phyloP scores from a whole-genome alignment of 1,284 basidiomycete species.

The Tilletia setariae region DNA sequence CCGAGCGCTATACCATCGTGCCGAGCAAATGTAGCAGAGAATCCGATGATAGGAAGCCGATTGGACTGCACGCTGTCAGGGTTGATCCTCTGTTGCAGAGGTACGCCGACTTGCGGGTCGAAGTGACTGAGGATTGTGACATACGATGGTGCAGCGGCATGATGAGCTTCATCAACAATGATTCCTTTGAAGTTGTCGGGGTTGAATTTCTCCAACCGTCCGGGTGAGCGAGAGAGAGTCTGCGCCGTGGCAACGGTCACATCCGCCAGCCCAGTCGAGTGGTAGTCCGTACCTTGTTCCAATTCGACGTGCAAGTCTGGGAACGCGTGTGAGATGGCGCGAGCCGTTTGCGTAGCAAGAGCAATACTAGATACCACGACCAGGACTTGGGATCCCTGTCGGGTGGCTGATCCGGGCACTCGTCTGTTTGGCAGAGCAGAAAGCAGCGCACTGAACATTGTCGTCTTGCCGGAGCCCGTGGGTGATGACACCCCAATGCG shows the following conservation, averaged over 20 bases:
- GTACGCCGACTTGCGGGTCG: constrained; percentile 56
- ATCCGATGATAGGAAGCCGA: constrained; percentile 79
- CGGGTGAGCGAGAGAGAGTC: constrained; percentile 66
- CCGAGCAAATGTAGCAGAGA: constrained; percentile 89
- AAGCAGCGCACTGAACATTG: constrained; percentile 64
- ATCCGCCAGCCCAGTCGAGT: constrained; percentile 76
- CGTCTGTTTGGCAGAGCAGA: constrained; percentile 15
- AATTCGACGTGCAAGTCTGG: constrained; percentile 80
- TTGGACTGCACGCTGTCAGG: not conserved
- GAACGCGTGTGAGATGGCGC: constrained; percentile 67
- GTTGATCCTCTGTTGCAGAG: not conserved
- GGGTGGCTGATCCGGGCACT: not conserved
- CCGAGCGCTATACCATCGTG: constrained; percentile 87
- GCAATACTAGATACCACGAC: constrained; percentile 84
- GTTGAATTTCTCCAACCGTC: constrained; percentile 75
- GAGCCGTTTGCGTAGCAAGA: constrained; percentile 81
- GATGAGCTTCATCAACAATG: constrained; percentile 74
- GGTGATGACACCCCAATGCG: constrained; percentile 90
- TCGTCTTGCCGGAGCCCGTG: constrained; percentile 81
- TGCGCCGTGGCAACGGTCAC: constrained; percentile 90
- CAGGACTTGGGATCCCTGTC: constrained; percentile 59
- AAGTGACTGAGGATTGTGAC: constrained; percentile 74
- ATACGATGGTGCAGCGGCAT: constrained; percentile 85
- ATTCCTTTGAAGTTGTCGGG: constrained; percentile 72
- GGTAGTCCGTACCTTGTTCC: constrained; percentile 76